Conservation (phyloP, 768 basidiomycete species). For the Mycena amicta region DNA sequence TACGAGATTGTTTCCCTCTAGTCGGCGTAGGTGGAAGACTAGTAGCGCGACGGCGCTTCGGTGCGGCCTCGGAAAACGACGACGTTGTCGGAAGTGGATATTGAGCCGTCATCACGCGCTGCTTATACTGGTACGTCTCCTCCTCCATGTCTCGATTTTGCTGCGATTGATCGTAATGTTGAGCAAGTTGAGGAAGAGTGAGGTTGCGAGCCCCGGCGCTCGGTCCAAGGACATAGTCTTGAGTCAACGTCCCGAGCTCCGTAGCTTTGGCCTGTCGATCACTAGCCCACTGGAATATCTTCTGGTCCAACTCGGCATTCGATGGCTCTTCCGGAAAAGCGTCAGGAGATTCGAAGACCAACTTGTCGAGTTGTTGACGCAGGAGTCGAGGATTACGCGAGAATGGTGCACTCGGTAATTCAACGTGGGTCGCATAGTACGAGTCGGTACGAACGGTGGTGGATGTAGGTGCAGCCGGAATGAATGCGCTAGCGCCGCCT, state of each 20-base stretch:
- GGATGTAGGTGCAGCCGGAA: too few species aligned
- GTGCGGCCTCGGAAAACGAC: not conserved
- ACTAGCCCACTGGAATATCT: not conserved
- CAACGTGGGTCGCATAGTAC: too few species aligned
- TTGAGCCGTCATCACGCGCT: not conserved
- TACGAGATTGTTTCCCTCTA: not conserved
- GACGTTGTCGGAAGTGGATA: not conserved
- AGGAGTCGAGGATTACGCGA: too few species aligned
- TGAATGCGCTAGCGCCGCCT: too few species aligned
- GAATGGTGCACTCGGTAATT: too few species aligned
- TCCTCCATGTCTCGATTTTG: not conserved
- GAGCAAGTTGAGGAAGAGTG: not conserved
- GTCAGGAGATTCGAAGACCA: not conserved
- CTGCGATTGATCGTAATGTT: not conserved
- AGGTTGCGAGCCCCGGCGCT: not conserved
- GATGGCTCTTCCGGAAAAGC: not conserved
- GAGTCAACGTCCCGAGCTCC: not conserved
- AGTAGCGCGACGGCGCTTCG: not conserved
- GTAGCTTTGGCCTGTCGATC: not conserved
- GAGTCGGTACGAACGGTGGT: too few species aligned
- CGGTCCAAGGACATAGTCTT: not conserved
- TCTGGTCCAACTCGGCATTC: not conserved
- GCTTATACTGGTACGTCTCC: not conserved
- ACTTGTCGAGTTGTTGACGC: too few species aligned
- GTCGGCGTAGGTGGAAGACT: not conserved